A percentile compares a stretch with the other conserved stretches of the same genome.
phyloP scores from a whole-genome alignment of 305 asterid species.

The Petunia hybrid region DNA sequence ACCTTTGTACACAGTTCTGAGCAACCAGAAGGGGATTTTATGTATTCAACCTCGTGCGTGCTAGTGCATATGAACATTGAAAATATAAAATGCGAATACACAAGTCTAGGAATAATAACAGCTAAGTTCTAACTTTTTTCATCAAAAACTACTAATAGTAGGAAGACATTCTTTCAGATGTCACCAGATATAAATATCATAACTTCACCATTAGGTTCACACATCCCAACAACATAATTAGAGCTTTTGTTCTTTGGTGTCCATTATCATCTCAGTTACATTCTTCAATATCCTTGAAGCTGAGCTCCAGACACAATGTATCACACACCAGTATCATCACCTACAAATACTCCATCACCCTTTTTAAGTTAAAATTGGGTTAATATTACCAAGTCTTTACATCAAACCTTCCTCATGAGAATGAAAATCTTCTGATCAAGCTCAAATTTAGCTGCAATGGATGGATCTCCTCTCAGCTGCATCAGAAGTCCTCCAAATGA shows the following conservation, averaged over 20 bases:
- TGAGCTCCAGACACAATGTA: neutral
- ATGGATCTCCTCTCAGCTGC: slow-evolving; percentile 87
- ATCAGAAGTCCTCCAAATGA: slow-evolving; percentile 94
- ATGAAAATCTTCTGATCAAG: slow-evolving; percentile 85
- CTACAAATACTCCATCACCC: neutral
- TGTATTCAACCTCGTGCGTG: neutral
- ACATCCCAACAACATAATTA: neutral
- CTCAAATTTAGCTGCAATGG: slow-evolving; percentile 83
- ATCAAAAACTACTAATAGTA: neutral
- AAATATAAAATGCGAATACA: neutral
- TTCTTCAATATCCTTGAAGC: neutral
- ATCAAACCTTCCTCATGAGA: slow-evolving; percentile 79
- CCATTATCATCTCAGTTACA: neutral
- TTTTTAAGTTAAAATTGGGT: slow-evolving; percentile 1
- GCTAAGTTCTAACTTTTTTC: neutral
- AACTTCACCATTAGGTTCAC: neutral
- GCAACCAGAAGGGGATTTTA: neutral
- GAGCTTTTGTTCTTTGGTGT: neutral
- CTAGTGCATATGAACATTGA: neutral
- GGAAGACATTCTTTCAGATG: neutral
- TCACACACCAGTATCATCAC: neutral
- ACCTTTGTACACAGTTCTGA: neutral
- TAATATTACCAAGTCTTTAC: neutral
- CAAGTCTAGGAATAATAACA: neutral
- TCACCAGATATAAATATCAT: neutral